Evolutionary conservation across 768 basidiomycete species (phyloP).

Genomic region (Amanita rubescens): DNA sequence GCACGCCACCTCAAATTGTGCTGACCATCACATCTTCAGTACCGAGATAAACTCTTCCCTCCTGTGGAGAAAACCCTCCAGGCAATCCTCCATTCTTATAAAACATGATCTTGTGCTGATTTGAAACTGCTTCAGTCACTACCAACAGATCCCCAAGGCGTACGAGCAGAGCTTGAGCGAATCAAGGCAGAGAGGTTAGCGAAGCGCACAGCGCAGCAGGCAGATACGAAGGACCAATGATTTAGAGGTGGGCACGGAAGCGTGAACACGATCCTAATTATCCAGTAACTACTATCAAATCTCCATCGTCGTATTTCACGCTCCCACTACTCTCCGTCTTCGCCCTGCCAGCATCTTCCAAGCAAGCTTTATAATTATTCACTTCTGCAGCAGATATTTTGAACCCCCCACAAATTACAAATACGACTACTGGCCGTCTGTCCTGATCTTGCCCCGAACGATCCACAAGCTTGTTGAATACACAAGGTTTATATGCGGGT

Average conservation of each 20-base stretch:
- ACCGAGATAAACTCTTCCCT: conserved; percentile 67
- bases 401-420: conserved; percentile 67
- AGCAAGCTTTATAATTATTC: conserved; percentile 37
- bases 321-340: conserved; percentile 22
- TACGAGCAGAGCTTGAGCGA: conserved; percentile 64
- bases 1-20: background rate
- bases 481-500: conserved; percentile 50
- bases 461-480: conserved; percentile 50
- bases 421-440: conserved; percentile 39
- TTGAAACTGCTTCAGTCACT: conserved; percentile 33
- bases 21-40: conserved; percentile 31
- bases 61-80: conserved; percentile 47
- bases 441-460: conserved; percentile 16
- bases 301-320: conserved; percentile 35
- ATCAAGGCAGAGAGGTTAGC: conserved; percentile 53
- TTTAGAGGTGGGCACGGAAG: background rate
- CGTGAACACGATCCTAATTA: background rate
- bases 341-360: conserved; percentile 24
- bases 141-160: conserved; percentile 57
- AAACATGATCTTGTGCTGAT: background rate
- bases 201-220: conserved; percentile 41
- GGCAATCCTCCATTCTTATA: conserved; percentile 22
- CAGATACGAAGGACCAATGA: conserved; percentile 18
- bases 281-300: conserved; percentile 21
- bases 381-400: conserved; percentile 54